Evolutionary conservation across 1,284 basidiomycete genomes (phyloP), one percentile per base, ranked within the genome.

Genomic region (Ganoderma multipileum): DNA sequence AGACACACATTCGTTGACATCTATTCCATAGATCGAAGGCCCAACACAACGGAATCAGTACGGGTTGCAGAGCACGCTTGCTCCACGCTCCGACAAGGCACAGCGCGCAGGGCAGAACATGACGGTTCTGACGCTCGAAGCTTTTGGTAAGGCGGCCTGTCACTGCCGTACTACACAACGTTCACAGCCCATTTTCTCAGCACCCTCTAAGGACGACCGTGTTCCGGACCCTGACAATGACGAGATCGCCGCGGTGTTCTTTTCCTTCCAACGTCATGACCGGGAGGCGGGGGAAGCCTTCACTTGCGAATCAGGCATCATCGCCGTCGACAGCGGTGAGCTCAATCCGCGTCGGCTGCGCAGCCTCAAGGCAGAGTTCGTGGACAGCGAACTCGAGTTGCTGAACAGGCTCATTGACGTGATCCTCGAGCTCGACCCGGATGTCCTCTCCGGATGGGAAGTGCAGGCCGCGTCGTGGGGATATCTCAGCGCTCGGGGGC

Each of bases 381-480:
- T 95, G 18, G 81, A 88, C 0, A 86, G 80, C 60, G 97, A 99
- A 81, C 82, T 96, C 14, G 96, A 96, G 38, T 81, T 99, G 20
- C 83, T 99, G 68, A 97, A 97, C 74, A 83, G 83, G 58, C 77
- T 96, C 9, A 84, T 95, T 38, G 95, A 98, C 76, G 81, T 91
- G 28, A 88, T 98, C 1, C 80, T 90, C 30, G 87, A 90, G 0
- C 83, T 94, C 75, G 96, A 99, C 79, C 97, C 97, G 0, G 97
- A 99, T 78, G 91, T 98, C 55, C 78, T 99, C 2, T 87, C 90
- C 0, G 97, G 97, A 11, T 99, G 95, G 94, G 97, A 99, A 73
- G 86, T 98, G 16, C 95, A 98, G 76, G 86, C 86, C 20, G 84
- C 88, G 0, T 96, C 94, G 1, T 99, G 97, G 97, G 96, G 96